Evolutionary conservation across 257 asterid genomes (phyloP).

Genomic region (Ligustrum vulgare): DNA sequence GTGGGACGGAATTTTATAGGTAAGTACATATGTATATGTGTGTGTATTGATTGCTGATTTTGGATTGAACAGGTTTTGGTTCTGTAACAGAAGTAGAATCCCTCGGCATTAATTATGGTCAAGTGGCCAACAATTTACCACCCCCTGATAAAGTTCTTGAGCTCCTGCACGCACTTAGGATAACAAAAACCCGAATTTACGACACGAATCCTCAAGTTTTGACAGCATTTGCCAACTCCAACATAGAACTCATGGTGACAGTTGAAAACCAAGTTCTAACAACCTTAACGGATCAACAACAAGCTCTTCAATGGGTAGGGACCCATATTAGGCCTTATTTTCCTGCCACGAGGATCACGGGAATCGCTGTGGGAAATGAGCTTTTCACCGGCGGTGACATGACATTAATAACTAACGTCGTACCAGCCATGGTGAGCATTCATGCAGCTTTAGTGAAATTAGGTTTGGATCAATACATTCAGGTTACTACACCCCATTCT

Average conservation of each 20-base stretch:
- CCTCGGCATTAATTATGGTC: conserved; percentile 54
- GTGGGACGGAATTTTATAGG: no score
- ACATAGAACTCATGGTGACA: conserved; percentile 37
- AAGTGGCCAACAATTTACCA: conserved; percentile 45
- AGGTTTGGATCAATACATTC: conserved; percentile 50
- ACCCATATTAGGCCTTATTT: conserved; percentile 36
- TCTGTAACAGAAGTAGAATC: conserved; percentile 28
- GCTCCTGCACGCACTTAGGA: conserved; percentile 31
- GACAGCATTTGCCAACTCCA: conserved; percentile 41
- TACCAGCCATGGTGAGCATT: conserved; percentile 74
- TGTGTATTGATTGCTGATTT: not conserved
- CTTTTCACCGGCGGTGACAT: conserved; percentile 56
- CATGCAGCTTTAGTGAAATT: conserved; percentile 57
- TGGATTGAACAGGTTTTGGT: conserved; percentile 30
- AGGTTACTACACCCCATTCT: conserved; percentile 73
- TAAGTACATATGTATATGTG: not conserved
- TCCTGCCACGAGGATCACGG: conserved; percentile 46
- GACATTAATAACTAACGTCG: conserved; percentile 51
- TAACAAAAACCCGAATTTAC: conserved; percentile 44
- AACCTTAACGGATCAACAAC: conserved; percentile 31
- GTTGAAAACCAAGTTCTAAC: conserved; percentile 40
- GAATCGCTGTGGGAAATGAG: conserved; percentile 50
- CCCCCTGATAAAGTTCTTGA: conserved; percentile 37
- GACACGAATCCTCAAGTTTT: conserved; percentile 46
- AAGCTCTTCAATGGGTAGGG: conserved; percentile 43